Evolutionary conservation across 805 yeast species (phyloP).

Genomic region (Candida oleophila): DNA sequence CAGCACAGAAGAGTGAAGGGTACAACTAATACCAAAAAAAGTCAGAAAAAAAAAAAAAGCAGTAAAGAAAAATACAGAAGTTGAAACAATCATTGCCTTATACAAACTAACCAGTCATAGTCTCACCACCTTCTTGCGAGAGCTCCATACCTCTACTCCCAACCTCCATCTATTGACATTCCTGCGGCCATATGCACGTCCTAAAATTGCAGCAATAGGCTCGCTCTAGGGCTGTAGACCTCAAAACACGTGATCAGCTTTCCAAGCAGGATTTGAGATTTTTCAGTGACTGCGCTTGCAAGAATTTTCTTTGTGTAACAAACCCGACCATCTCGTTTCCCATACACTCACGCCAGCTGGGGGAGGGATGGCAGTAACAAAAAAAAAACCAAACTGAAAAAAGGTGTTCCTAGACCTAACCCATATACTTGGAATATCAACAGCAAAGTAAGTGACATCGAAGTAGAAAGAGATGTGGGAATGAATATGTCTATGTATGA

Average conservation of each 20-base stretch:
- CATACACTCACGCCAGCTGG: not conserved
- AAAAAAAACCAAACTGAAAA: constrained; percentile 5
- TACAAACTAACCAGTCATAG: not conserved
- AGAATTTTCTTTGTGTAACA: constrained; percentile 1
- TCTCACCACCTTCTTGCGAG: not conserved
- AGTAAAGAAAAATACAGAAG: too few relatives aligned
- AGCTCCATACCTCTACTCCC: too few relatives aligned
- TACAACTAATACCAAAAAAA: too few relatives aligned
- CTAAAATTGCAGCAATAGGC: not conserved
- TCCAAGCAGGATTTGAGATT: not conserved
- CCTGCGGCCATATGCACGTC: not conserved
- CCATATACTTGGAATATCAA: constrained; percentile 12
- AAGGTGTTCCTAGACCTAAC: constrained; percentile 1
- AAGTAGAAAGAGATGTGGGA: not conserved
- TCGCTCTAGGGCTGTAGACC: not conserved
- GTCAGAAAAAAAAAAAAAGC: too few relatives aligned
- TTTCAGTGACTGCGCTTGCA: constrained; percentile 1
- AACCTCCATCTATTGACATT: too few relatives aligned
- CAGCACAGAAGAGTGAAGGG: too few relatives aligned
- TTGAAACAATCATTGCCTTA: not conserved
- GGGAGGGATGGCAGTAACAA: not conserved
- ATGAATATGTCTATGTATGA: not conserved
- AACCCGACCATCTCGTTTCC: not conserved
- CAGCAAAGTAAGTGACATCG: constrained; percentile 11
- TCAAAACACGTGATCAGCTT: not conserved